phyloP scores from a whole-genome alignment of 148 eudicot genomes.

The Rheum nobile region DNA sequence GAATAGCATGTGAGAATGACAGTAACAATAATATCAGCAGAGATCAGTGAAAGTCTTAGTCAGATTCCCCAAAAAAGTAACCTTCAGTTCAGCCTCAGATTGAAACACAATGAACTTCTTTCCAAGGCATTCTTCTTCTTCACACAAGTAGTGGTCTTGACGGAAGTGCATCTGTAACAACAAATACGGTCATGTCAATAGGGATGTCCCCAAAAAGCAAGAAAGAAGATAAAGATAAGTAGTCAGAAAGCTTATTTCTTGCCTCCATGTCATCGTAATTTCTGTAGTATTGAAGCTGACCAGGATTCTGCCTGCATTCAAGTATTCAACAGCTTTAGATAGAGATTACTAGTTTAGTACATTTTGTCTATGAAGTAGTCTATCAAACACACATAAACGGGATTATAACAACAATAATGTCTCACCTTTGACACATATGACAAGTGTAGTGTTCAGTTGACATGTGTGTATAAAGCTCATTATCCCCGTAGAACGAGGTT shows the following conservation, averaged over 20 bases:
- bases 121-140: slow-evolving; percentile 79
- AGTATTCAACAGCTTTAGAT: too few relatives aligned
- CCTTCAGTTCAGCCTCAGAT: slow-evolving; percentile 79
- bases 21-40: too few relatives aligned
- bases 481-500: slow-evolving; percentile 78
- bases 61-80: slow-evolving; percentile 12
- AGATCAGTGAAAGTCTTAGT: too few relatives aligned
- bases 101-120: slow-evolving; percentile 72
- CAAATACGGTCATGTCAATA: background rate
- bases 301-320: slow-evolving; percentile 72
- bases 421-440: too few relatives aligned
- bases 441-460: slow-evolving; percentile 82
- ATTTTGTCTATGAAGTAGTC: background rate
- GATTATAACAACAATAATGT: background rate
- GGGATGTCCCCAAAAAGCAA: background rate
- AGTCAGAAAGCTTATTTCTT: slow-evolving; percentile 10
- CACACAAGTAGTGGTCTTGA: slow-evolving; percentile 68
- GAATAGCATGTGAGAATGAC: background rate
- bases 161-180: slow-evolving; percentile 63
- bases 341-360: too few relatives aligned
- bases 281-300: slow-evolving; percentile 73
- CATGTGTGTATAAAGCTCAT: slow-evolving; percentile 86
- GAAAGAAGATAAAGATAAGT: background rate
- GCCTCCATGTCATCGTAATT: slow-evolving; percentile 96
- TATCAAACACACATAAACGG: background rate